Conservation (phyloP, 306 rosid species). For the Morella rubra region DNA sequence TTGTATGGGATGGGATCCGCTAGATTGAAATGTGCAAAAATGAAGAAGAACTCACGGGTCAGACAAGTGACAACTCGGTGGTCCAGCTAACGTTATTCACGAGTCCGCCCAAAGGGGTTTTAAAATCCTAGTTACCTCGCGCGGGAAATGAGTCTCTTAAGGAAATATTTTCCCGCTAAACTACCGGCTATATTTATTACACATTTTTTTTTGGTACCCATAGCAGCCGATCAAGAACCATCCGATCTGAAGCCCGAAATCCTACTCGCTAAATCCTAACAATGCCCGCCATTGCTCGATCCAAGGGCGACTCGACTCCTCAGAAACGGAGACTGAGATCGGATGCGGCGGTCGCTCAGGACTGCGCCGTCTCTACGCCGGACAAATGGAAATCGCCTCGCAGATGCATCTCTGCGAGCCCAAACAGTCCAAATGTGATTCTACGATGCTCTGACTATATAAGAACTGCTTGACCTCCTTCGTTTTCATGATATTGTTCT, state of each 20-base stretch:
- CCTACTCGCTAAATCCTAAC: neutral
- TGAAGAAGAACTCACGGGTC: neutral
- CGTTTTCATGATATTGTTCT: neutral
- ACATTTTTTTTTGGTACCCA: neutral
- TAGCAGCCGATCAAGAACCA: neutral
- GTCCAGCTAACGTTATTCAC: neutral
- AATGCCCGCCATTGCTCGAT: conserved; percentile 36
- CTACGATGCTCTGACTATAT: neutral
- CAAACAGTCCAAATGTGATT: conserved; percentile 33
- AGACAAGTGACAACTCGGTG: neutral
- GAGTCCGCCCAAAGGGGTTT: neutral
- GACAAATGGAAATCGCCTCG: conserved; percentile 51
- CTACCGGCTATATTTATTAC: neutral
- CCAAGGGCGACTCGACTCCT: conserved; percentile 30
- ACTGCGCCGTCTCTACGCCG: conserved; percentile 32
- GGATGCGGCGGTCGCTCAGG: conserved; percentile 25
- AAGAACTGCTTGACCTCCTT: neutral
- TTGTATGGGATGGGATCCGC: too few relatives aligned
- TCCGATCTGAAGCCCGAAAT: neutral
- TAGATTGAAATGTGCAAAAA: neutral
- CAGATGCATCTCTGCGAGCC: conserved; percentile 30
- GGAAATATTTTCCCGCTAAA: conserved; percentile 33
- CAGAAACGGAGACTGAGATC: conserved; percentile 52
- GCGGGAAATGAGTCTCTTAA: conserved; percentile 24
- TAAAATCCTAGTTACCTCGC: neutral